Evolutionary conservation across 768 basidiomycete species (phyloP).

Genomic region (Tulasnella calospora): DNA sequence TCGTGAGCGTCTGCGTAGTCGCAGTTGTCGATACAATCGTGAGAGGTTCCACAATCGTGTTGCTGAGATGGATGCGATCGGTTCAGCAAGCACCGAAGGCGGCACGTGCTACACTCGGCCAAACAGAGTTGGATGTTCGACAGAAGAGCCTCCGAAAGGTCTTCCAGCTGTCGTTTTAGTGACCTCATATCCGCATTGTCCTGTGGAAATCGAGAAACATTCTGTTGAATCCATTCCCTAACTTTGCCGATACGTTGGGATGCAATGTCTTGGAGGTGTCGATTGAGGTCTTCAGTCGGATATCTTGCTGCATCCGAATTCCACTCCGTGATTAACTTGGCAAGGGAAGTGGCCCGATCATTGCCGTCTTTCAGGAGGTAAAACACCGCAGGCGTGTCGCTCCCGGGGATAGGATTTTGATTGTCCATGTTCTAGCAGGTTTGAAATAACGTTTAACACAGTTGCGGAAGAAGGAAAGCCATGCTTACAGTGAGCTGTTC

Average conservation of each 20-base stretch:
- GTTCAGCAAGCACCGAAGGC: conserved; percentile 46
- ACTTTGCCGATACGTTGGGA: conserved; percentile 48
- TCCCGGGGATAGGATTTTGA: conserved; percentile 39
- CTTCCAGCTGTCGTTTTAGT: conserved; percentile 45
- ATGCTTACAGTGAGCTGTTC: neutral
- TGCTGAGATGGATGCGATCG: conserved; percentile 42
- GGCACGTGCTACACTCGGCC: conserved; percentile 46
- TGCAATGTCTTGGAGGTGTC: conserved; percentile 41
- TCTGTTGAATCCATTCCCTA: conserved; percentile 48
- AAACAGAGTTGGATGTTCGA: conserved; percentile 48
- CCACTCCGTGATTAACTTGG: neutral
- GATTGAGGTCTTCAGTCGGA: conserved; percentile 42
- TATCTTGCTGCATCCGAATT: conserved; percentile 38
- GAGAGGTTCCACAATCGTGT: conserved; percentile 52
- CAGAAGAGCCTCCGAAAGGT: conserved; percentile 44
- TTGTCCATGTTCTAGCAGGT: conserved; percentile 51
- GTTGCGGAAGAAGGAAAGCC: neutral
- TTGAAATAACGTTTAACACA: neutral
- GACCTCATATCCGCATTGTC: conserved; percentile 45
- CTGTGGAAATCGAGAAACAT: conserved; percentile 46
- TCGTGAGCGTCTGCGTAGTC: conserved; percentile 41
- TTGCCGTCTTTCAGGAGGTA: conserved; percentile 31
- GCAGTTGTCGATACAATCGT: conserved; percentile 46
- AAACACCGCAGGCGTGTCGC: conserved; percentile 40
- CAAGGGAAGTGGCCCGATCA: conserved; percentile 25